These are phyloP conservation scores for Penicillium soppii DNA, from an alignment of 495 filamentous ascomycete genomes.

Conservation along the genomic window DNA sequence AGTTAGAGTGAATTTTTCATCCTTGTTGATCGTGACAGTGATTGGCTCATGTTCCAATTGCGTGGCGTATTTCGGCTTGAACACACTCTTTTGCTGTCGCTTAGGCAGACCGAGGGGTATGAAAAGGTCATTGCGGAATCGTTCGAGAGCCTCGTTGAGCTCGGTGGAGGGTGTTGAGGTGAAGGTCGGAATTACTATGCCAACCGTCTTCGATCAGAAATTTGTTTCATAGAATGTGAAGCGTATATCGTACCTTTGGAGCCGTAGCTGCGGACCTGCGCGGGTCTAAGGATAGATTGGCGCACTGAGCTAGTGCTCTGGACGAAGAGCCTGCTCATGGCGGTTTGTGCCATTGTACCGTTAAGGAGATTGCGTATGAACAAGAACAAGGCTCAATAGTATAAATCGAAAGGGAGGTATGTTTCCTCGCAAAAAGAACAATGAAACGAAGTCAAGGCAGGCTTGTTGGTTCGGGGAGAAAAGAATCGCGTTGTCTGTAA, in stretches of 20 bases:
- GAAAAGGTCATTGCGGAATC: conserved; percentile 63
- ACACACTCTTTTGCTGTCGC: conserved; percentile 56
- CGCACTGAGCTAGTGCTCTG: conserved; percentile 30
- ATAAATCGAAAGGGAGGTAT: not conserved
- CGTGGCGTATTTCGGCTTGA: conserved; percentile 47
- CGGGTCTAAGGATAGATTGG: conserved; percentile 30
- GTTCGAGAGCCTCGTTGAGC: conserved; percentile 50
- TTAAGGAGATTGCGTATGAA: not conserved
- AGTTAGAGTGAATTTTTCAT: conserved; percentile 54
- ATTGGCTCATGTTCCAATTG: conserved; percentile 58
- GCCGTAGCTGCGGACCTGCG: conserved; percentile 33
- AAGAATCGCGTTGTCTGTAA: conserved; percentile 12
- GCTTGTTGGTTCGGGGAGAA: conserved; percentile 10
- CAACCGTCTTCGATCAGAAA: not conserved
- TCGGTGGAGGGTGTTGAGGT: conserved; percentile 48
- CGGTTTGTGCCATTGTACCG: conserved; percentile 38
- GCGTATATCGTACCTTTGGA: conserved; percentile 30
- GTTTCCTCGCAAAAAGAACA: not conserved
- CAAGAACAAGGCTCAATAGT: not conserved
- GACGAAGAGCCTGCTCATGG: conserved; percentile 40
- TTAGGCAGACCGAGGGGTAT: conserved; percentile 59
- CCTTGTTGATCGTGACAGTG: conserved; percentile 55
- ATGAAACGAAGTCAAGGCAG: conserved; percentile 12
- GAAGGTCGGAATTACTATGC: conserved; percentile 49
- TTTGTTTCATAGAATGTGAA: not conserved